phyloP scores from a whole-genome alignment of 176 grass and related monocot species.

The Raddia guianensis region DNA sequence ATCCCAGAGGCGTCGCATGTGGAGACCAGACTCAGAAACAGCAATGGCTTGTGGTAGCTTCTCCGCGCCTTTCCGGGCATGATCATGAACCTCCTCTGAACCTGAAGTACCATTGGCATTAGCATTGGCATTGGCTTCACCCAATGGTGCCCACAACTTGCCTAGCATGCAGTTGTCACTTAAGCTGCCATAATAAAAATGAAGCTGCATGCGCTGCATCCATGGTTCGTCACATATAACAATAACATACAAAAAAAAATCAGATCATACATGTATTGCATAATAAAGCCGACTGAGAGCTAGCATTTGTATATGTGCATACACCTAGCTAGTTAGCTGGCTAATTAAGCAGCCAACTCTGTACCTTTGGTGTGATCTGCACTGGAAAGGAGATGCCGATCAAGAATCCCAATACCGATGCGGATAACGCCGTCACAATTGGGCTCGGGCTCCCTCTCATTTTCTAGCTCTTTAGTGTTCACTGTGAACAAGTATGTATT shows the following conservation, averaged over 20 bases:
- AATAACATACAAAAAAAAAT: too few relatives aligned
- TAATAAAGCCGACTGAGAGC: too few relatives aligned
- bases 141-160: neutral
- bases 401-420: slow-evolving; percentile 29
- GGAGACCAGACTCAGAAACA: slow-evolving; percentile 45
- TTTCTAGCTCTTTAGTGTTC: too few relatives aligned
- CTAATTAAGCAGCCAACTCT: too few relatives aligned
- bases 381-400: slow-evolving; percentile 24
- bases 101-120: slow-evolving; percentile 21
- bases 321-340: too few relatives aligned
- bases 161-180: neutral
- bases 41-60: slow-evolving; percentile 51
- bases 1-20: slow-evolving; percentile 56
- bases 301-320: too few relatives aligned
- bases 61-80: slow-evolving; percentile 39
- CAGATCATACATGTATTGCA: too few relatives aligned
- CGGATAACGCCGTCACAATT: neutral
- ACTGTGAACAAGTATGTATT: too few relatives aligned
- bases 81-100: slow-evolving; percentile 2
- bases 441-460: slow-evolving; percentile 3
- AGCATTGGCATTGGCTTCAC: neutral
- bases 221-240: too few relatives aligned
- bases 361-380: slow-evolving; percentile 23
- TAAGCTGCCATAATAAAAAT: too few relatives aligned
- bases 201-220: too few relatives aligned